Evolutionary conservation across 495 filamentous ascomycete species (phyloP), one percentile per base, ranked within the genome.

Genomic region (Aspergillus olivimuriae): DNA sequence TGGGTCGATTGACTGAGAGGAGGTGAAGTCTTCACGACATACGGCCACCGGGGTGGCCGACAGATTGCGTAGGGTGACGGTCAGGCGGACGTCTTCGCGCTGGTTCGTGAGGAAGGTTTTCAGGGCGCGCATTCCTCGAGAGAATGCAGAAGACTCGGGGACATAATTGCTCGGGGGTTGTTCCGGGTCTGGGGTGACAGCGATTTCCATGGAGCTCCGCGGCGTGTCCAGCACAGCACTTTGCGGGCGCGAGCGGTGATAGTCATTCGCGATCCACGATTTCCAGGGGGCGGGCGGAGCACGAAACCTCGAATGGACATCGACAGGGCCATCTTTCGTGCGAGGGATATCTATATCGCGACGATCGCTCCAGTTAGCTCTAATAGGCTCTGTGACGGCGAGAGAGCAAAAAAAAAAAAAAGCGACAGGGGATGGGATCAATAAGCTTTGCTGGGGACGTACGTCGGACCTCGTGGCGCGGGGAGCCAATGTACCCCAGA

Each of bases 101-200:
- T 61, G 56, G 32, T 57, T 56, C 23, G 55, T 52, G 42, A 68
- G 55, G 33, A 64, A 60, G 2, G 62, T 50, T 47, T 57, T 63
- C 23, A 68, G 61, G 14, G 63, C 62, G 38, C 55, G 62, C 7
- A 62, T 62, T 4, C 63, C 51, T 20, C 60, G 54, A 15, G 46
- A 56, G 40, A 69, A 58, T 30, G 51, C 44, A 16, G 60, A 64
- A 6, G 61, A 46, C 12, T 60, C 57, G 10, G 41, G 36, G 34
- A 53, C 12, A 35, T 55, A 53, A n/a, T n/a, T n/a, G n/a, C n/a
- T n/a, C n/a, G n/a, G n/a, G n/a, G n/a, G n/a, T n/a, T n/a, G n/a
- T n/a, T n/a, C n/a, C 3, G 53, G 32, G 19, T 51, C 23, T 14
- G 49, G 43, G 37, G 51, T 56, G 10, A 55, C 11, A 4, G 49